Base-by-base conservation (phyloP, 2,329 filamentous ascomycete genomes). In the Alternaria tenuissima region DNA sequence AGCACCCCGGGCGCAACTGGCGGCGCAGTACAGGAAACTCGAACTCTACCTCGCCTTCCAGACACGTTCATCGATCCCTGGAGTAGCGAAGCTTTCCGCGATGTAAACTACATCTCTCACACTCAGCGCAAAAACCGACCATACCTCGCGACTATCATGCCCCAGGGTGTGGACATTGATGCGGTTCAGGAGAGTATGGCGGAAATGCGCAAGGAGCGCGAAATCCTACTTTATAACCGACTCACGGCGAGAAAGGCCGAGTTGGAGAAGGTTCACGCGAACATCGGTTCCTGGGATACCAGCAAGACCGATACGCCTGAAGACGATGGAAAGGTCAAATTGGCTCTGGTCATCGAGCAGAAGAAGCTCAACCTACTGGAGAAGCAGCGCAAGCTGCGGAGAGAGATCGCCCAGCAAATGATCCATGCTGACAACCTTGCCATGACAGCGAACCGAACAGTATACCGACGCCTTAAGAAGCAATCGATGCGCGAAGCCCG, bases 401-500 rank as follows among this genome's bases (percentile, higher is more conserved):
- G 95, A 69, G 91, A 91, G 76, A 90, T 99, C 65, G 91, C 93
- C 55, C 89, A 91, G 54, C 92, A 96, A 75, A 96, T 99, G 90
- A 89, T 97, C 76, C 90, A 96, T 73, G 96, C 94, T 61, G 94
- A 98, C 75, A 98, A 97, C 71, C 87, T 98, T 28, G 94, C 94
- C 44, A 97, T 97, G 92, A 97, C 94, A 1, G 94, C 94, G 1
- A 99, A 99, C 76, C 89, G 95, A 52, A 90, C 91, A 54, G 87
- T 90, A 73, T 97, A 97, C 78, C 91, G 95, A 36, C 90, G 95
- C 52, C 91, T 95, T 84, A 99, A 99, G 89, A 98, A 97, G 83
- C 94, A 97, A 79, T 96, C 91, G 51, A 86, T 98, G 51, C 90
- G 94, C 36, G 95, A 99, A 81, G 95, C 95, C 57, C 91, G 94